These are phyloP conservation scores for Exsudoporus floridanus DNA, from an alignment of 1,284 basidiomycete genomes.

Conservation along the genomic window DNA sequence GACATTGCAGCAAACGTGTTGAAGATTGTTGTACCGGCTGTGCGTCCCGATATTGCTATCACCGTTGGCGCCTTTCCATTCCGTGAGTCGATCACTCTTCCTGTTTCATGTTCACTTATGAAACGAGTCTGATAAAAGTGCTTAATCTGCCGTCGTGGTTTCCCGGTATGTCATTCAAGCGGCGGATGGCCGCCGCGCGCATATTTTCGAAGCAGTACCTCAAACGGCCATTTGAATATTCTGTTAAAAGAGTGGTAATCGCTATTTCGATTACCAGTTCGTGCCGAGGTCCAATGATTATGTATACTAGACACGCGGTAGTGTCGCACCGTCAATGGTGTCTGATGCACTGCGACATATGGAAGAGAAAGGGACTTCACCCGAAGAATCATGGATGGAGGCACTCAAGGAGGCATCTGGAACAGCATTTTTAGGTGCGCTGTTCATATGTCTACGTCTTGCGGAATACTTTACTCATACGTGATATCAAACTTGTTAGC, in stretches of 20 bases:
- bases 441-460: neutral
- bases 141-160: conserved; percentile 21
- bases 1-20: no score
- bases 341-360: conserved; percentile 8
- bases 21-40: no score
- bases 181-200: conserved; percentile 4
- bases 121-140: neutral
- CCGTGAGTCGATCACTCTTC: conserved; percentile 8
- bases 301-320: neutral
- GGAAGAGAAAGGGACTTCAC: conserved; percentile 1
- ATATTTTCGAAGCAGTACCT: neutral
- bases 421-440: conserved; percentile 11
- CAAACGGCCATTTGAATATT: conserved; percentile 12
- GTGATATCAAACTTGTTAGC: neutral
- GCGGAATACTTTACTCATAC: neutral
- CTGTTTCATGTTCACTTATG: no score
- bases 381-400: conserved; percentile 1
- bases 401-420: conserved; percentile 12
- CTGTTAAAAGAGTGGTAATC: conserved; percentile 3
- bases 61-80: conserved; percentile 12
- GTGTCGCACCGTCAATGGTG: conserved; percentile 14
- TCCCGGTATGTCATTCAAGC: conserved; percentile 23
- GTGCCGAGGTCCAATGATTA: neutral
- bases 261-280: neutral
- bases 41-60: neutral